Percentiles rank a stretch among this genome's conserved stretches.
These are phyloP conservation scores for Pestalotiopsis sp. DNA, from an alignment of 2,329 filamentous ascomycete species.

Conservation along the genomic window DNA sequence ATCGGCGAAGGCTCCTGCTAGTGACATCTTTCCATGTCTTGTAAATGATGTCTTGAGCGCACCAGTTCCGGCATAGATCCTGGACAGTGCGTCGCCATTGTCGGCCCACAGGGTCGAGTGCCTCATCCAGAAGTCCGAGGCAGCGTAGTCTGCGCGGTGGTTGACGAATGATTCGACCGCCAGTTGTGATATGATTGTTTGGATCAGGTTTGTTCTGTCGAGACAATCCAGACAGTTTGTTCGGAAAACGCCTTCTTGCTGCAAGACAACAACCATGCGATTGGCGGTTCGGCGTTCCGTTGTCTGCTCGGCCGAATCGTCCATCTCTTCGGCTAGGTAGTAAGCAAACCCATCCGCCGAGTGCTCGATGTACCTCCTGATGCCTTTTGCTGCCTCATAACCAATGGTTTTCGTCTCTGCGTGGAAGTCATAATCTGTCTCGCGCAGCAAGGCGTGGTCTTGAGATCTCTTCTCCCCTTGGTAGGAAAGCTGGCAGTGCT, in stretches of 20 bases:
- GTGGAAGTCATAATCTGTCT: constrained; percentile 95
- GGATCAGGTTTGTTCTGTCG: constrained; percentile 93
- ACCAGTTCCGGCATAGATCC: constrained; percentile 95
- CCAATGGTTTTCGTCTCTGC: constrained; percentile 88
- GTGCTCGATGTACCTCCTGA: constrained; percentile 75
- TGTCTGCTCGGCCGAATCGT: constrained; percentile 50
- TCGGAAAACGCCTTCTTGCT: constrained; percentile 94
- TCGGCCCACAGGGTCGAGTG: constrained; percentile 97
- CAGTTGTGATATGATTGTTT: constrained; percentile 94
- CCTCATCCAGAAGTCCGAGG: constrained; percentile 85
- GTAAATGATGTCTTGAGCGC: constrained; percentile 96
- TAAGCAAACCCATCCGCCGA: constrained; percentile 92
- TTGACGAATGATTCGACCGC: constrained; percentile 82
- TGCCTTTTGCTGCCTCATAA: constrained; percentile 88
- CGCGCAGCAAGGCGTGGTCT: constrained; percentile 75
- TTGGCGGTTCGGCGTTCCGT: constrained; percentile 38
- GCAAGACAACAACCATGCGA: constrained; percentile 71
- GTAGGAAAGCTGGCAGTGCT: constrained; percentile 71
- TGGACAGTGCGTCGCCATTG: constrained; percentile 90
- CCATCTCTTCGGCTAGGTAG: constrained; percentile 76
- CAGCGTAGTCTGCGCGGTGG: constrained; percentile 70
- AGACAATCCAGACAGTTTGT: constrained; percentile 97
- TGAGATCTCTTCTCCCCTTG: constrained; percentile 55
- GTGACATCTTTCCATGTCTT: constrained; percentile 90
- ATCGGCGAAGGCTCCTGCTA: constrained; percentile 93